Base-by-base conservation (phyloP, 352 stramenopile species). In the Pythium guiyangense region DNA sequence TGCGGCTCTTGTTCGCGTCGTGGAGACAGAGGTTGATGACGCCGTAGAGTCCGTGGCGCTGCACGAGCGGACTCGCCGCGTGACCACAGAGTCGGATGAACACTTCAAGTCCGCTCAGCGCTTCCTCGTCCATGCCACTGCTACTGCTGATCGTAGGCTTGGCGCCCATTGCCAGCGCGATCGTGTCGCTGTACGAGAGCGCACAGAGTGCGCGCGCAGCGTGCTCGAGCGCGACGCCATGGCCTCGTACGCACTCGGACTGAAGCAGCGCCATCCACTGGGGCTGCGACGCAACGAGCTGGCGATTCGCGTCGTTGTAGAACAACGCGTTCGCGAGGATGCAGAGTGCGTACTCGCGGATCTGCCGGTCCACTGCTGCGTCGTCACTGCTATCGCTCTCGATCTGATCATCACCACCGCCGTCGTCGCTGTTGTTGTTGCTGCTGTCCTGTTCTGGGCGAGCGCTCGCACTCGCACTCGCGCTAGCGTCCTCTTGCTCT, bases 251-350 rank as follows among this genome's bases (percentile, higher is more conserved):
- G 39, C 75, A 86, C 42, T 75, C 77, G 51, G 70, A 71, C 49
- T 84, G 60, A 6, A 96, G 62, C 12, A 88, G 52, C 34, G 63
- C 52, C 61, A 96, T 79, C 69, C 84, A 93, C 12, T 64, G 43
- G 2, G 60, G 44, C 29, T 88, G 62, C 1, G 66, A 65, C 2
- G 79, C 77, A 10, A 96, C 59, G 31, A 92, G 66, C 27, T 75
- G 66, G 1, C 89, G 86, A 51, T 96, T 97, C 26, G 77, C 77
- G n/a, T 96, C 85, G 57, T 97, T 92, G 69, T 94, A 97, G 54
- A 95, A 97, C 4, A 97, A 67, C 9, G 68, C 61, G 64, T 97
- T 97, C 8, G 86, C 89, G 1, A 96, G 43, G 43, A 90, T 71
- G 40, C 77, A 87, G 31, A 96, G 50, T 0, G 67, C 84, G 52